Conservation (phyloP, 177 flowering plant species). For the Vitis hybrid region DNA sequence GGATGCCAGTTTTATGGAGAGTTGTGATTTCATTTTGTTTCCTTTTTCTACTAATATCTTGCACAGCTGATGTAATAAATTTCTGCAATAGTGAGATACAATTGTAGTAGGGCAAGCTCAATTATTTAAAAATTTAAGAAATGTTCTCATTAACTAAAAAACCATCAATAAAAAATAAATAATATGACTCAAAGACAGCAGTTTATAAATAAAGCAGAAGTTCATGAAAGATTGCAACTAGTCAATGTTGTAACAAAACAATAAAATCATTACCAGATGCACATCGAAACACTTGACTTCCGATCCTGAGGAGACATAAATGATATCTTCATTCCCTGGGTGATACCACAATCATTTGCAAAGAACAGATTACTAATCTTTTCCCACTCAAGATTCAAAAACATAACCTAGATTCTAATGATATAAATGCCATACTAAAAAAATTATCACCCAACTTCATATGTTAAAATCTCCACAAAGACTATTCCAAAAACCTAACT, state of each 20-base stretch:
- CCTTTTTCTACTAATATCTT: neutral
- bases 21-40: neutral
- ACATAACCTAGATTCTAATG: neutral
- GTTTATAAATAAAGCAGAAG: too few relatives aligned
- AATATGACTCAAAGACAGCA: too few relatives aligned
- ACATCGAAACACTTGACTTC: conserved; percentile 82
- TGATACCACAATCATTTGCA: conserved; percentile 15
- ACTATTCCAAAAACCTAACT: too few relatives aligned
- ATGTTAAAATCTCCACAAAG: too few relatives aligned
- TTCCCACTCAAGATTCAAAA: neutral
- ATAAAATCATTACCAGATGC: conserved; percentile 57
- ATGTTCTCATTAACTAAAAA: too few relatives aligned
- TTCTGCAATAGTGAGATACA: too few relatives aligned
- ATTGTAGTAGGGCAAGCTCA: too few relatives aligned
- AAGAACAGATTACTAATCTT: conserved; percentile 4
- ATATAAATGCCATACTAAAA: neutral
- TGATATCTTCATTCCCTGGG: conserved; percentile 73
- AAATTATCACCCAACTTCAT: neutral
- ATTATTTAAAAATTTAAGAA: too few relatives aligned
- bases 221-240: too few relatives aligned
- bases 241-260: neutral
- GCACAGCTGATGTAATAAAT: too few relatives aligned
- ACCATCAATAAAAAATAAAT: too few relatives aligned
- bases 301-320: conserved; percentile 67
- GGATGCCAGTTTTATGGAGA: neutral